Percentiles rank a stretch among this genome's conserved stretches.
These are phyloP conservation scores for Stachybotrys elegans DNA, from an alignment of 2,329 filamentous ascomycete species.

Conservation along the genomic window DNA sequence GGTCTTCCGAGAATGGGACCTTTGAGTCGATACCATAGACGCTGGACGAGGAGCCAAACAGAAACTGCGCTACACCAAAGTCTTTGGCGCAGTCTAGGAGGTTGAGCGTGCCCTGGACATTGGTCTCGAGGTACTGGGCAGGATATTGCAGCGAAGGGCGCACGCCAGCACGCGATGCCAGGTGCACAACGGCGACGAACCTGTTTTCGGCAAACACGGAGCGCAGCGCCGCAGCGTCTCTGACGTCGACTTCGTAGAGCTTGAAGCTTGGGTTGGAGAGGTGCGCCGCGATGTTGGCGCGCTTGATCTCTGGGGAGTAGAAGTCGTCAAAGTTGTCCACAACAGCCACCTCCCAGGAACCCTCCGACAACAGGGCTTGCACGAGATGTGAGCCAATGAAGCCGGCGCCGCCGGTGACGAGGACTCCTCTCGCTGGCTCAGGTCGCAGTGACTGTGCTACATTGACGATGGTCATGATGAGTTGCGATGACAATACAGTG, in stretches of 20 bases:
- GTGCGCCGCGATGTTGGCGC: conserved; percentile 14
- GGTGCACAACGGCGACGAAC: conserved; percentile 13
- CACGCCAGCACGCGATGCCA: conserved; percentile 16
- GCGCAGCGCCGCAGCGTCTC: conserved; percentile 5
- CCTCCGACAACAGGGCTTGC: conserved; percentile 14
- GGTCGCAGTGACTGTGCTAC: no score
- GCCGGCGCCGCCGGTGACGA: conserved; percentile 18
- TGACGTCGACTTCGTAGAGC: conserved; percentile 14
- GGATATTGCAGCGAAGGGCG: conserved; percentile 14
- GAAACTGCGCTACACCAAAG: conserved; percentile 14
- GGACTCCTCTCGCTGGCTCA: no score
- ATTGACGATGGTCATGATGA: no score
- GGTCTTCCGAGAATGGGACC: conserved; percentile 15
- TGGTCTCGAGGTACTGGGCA: conserved; percentile 15
- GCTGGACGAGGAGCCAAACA: conserved; percentile 18
- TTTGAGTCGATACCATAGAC: conserved; percentile 15
- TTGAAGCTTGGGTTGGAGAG: conserved; percentile 12
- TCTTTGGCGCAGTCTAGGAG: conserved; percentile 17
- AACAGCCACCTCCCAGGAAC: conserved; percentile 14
- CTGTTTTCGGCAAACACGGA: conserved; percentile 12
- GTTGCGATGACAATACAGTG: no score
- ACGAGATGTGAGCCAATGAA: conserved; percentile 20
- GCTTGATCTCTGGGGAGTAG: conserved; percentile 14
- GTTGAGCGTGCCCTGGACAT: conserved; percentile 16
- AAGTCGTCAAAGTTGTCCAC: conserved; percentile 19